Evolutionary conservation across 83 land plant species (phyloP).

Genomic region (Diphasiastrum complanatum): DNA sequence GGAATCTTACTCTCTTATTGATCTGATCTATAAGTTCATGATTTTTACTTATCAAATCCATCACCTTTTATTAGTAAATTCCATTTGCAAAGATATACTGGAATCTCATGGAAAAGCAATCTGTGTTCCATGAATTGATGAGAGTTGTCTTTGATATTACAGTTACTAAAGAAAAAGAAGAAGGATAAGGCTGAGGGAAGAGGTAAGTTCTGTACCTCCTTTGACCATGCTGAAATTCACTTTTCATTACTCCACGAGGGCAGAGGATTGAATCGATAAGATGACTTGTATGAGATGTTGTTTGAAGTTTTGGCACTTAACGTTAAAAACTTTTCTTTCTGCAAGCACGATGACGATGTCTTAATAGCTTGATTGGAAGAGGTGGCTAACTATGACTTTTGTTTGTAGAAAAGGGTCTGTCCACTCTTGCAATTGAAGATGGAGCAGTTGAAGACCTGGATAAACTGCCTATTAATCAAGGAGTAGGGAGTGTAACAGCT

Average conservation of each 20-base stretch:
- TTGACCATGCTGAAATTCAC: conserved; percentile 2
- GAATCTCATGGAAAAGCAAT: no score
- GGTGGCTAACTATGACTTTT: no score
- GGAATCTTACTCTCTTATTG: not conserved
- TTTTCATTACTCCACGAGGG: not conserved
- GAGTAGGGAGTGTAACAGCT: conserved; percentile 25
- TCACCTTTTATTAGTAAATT: not conserved
- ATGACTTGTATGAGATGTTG: not conserved
- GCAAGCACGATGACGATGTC: no score
- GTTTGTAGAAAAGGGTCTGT: conserved; percentile 29
- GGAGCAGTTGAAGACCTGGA: conserved; percentile 42
- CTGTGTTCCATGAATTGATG: no score
- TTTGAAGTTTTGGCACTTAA: no score
- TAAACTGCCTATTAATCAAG: no score
- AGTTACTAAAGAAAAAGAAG: conserved; percentile 89
- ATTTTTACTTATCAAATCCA: not conserved
- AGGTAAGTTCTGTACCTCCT: conserved; percentile 13
- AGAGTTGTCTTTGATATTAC: no score
- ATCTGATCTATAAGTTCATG: not conserved
- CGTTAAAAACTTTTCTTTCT: no score
- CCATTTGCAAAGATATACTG: no score
- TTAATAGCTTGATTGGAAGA: no score
- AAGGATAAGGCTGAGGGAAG: conserved; percentile 55
- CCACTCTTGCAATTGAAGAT: conserved; percentile 34
- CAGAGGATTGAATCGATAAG: no score